Evolutionary conservation across 208 protist genomes (phyloP).

Genomic region (Crithidia thermophila): DNA sequence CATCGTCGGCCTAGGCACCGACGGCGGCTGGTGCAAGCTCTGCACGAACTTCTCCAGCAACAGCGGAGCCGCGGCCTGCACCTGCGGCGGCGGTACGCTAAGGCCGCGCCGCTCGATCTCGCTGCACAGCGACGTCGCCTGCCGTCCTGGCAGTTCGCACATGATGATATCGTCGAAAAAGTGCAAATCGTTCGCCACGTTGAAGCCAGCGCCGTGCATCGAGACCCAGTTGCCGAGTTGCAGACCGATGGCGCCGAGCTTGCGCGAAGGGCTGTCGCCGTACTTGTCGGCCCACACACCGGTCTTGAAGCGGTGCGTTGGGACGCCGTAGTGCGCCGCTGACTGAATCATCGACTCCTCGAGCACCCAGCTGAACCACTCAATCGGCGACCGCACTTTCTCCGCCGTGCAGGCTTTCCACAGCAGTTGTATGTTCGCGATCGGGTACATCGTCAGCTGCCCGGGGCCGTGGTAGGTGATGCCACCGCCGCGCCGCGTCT

Average conservation of each 20-base stretch:
- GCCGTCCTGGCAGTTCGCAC: constrained; percentile 77
- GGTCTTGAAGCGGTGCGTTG: constrained; percentile 66
- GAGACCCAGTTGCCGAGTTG: constrained; percentile 89
- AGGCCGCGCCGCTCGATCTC: constrained; percentile 35
- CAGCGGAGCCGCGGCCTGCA: constrained; percentile 12
- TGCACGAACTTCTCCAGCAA: constrained; percentile 38
- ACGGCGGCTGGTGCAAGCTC: constrained; percentile 39
- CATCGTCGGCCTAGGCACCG: constrained; percentile 21
- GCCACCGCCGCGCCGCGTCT: constrained; percentile 77
- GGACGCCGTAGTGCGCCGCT: constrained; percentile 53
- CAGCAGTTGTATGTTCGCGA: constrained; percentile 74
- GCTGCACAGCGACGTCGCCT: constrained; percentile 61
- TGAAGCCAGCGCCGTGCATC: constrained; percentile 88
- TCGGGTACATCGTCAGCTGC: constrained; percentile 89
- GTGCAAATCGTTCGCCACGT: constrained; percentile 64
- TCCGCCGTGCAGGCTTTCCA: constrained; percentile 60
- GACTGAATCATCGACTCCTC: constrained; percentile 80
- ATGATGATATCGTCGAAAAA: constrained; percentile 86
- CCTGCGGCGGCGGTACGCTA: background rate
- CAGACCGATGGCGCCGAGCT: constrained; percentile 85
- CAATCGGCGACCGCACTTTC: constrained; percentile 77
- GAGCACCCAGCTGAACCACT: constrained; percentile 82
- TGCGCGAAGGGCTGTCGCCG: constrained; percentile 31
- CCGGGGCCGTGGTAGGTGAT: constrained; percentile 90
- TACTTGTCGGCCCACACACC: constrained; percentile 76